Conservation (phyloP, 768 basidiomycete genomes). For the Cyclocybe aegerita region DNA sequence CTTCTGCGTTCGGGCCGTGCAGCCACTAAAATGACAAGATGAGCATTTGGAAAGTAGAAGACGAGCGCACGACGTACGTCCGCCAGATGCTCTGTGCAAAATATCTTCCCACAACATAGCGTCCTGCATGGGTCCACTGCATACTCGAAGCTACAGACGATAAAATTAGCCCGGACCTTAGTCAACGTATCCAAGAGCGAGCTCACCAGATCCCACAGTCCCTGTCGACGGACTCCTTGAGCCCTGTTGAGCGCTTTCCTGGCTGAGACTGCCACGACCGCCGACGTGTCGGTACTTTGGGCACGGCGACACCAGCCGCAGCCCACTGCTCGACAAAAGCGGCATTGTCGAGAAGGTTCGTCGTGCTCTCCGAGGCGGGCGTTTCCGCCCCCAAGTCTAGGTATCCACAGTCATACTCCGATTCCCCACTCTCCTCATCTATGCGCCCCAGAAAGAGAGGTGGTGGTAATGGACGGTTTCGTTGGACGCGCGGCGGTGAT, state of each 20-base stretch:
- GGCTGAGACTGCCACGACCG: constrained; percentile 11
- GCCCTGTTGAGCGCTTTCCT: constrained; percentile 10
- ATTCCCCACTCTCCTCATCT: constrained; percentile 19
- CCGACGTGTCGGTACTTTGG: constrained; percentile 10
- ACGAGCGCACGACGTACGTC: constrained; percentile 21
- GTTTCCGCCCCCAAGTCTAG: constrained; percentile 26
- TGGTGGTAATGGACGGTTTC: constrained; percentile 12
- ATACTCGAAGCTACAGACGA: constrained; percentile 27
- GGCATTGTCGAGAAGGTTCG: constrained; percentile 16
- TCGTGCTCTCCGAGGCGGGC: constrained; percentile 14
- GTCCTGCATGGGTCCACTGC: constrained; percentile 28
- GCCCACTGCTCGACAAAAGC: constrained; percentile 22
- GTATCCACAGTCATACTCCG: constrained; percentile 21
- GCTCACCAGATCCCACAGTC: constrained; percentile 32
- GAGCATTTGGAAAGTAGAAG: background rate
- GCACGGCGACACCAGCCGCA: constrained; percentile 18
- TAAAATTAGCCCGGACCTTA: background rate
- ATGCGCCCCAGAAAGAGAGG: constrained; percentile 21
- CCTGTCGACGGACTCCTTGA: constrained; percentile 19
- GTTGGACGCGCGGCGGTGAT: background rate
- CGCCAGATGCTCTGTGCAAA: constrained; percentile 29
- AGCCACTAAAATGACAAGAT: constrained; percentile 25
- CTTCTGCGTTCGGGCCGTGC: constrained; percentile 29
- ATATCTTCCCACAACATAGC: constrained; percentile 31
- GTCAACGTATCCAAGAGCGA: background rate